Evolutionary conservation across 805 yeast genomes (phyloP), one percentile per base, ranked within the genome.

Genomic region (Hanseniaspora valbyensis): DNA sequence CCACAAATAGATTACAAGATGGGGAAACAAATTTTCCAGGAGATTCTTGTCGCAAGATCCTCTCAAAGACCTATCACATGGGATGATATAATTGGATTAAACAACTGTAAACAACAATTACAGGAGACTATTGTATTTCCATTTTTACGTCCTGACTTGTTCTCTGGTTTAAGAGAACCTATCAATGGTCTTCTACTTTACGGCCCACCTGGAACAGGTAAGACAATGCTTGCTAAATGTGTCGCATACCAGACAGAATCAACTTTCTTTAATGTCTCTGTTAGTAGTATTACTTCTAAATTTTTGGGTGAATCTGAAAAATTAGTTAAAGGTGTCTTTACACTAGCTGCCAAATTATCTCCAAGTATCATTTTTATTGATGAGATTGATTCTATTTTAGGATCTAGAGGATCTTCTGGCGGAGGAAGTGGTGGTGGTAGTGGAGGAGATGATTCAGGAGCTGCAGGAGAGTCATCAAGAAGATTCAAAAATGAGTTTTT

Each of bases 191-290:
- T 92, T 95, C 71, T 90, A 19, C 67, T 90, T 38, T 90, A 88
- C 69, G 98, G 98, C 0, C 97, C 98, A 2, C 96, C 97, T 0
- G 98, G 98, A n/a, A 90, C 97, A 0, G 97, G 97, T 52, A 90
- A 92, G 61, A 89, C 96, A 0, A 89, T 90, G 97, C 74, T 90
- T 57, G 96, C 96, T 0, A 73, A 95, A 55, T 95, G 97, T 0
- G 96, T 92, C 2, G 97, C 96, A 2, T 85, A 94, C 2, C 97
- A 92, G 68, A 83, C 95, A 7, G 81, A 83, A 53, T 86, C 95
- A 0, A 89, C 96, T 0, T 90, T 90, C 61, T 90, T 90, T 65
- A 79, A 92, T 22, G 88, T 90, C 29, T 81, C 90, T 56, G 94
- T 96, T 2, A 85, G 95, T 0, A 82, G 94, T 4, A 71, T 90